Evolutionary conservation across 495 filamentous ascomycete species (phyloP).

Genomic region (Annulohypoxylon bovei): DNA sequence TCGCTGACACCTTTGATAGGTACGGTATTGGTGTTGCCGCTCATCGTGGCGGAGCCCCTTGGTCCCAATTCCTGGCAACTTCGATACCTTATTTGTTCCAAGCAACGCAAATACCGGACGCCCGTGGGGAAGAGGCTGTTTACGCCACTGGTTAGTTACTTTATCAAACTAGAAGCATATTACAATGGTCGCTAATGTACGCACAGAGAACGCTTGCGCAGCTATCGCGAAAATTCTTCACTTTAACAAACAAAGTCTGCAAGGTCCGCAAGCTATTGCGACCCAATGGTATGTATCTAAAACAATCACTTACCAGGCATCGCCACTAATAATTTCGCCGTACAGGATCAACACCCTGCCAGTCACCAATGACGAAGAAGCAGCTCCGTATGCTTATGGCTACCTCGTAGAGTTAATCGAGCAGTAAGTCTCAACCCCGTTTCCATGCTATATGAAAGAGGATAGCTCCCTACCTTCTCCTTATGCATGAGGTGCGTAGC

Average conservation of each 20-base stretch:
- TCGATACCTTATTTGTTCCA: slow-evolving; percentile 84
- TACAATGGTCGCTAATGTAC: slow-evolving; percentile 12
- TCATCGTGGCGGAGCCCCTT: slow-evolving; percentile 85
- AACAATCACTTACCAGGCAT: not conserved
- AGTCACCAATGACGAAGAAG: slow-evolving; percentile 95
- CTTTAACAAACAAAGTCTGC: slow-evolving; percentile 80
- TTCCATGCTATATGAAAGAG: not conserved
- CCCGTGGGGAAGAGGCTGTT: slow-evolving; percentile 90
- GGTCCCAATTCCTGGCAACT: slow-evolving; percentile 83
- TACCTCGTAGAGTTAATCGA: slow-evolving; percentile 93
- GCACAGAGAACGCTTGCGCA: slow-evolving; percentile 88
- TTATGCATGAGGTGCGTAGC: not conserved
- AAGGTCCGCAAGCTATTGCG: slow-evolving; percentile 75
- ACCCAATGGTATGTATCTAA: slow-evolving; percentile 68
- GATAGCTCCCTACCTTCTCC: not conserved
- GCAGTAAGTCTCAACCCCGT: slow-evolving; percentile 72
- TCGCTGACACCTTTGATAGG: slow-evolving; percentile 27
- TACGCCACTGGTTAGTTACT: slow-evolving; percentile 73
- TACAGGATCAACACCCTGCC: slow-evolving; percentile 78
- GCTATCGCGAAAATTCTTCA: slow-evolving; percentile 96
- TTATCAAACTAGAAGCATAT: not conserved
- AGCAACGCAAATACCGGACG: slow-evolving; percentile 78
- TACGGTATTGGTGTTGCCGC: slow-evolving; percentile 97
- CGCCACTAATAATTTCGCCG: slow-evolving; percentile 4
- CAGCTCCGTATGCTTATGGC: slow-evolving; percentile 93